Percentiles rank a stretch among this genome's conserved stretches.
Evolutionary conservation across 2,329 filamentous ascomycete genomes (phyloP).

Genomic region (Fusarium burgessii): DNA sequence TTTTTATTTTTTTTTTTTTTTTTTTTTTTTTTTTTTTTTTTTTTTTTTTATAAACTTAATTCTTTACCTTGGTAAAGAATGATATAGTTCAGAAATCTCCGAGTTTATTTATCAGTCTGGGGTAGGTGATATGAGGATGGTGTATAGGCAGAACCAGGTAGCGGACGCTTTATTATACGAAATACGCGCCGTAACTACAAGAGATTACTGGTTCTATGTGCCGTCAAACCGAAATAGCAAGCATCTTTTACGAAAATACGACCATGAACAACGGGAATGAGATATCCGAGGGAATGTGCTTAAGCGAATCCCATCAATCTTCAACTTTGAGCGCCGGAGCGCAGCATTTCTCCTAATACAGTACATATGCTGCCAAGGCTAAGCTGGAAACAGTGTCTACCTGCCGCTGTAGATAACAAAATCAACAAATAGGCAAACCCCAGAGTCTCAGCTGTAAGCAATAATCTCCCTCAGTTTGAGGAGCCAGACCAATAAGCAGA

Average conservation of each 20-base stretch:
- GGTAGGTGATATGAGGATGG: not conserved
- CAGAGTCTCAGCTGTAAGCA: not conserved
- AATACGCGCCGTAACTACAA: not conserved
- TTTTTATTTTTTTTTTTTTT: constrained; percentile 3
- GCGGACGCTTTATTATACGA: too few relatives aligned
- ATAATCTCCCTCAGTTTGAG: not conserved
- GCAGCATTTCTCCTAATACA: not conserved
- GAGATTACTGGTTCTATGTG: not conserved
- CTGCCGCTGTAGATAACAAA: constrained; percentile 4
- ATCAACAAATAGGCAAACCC: not conserved
- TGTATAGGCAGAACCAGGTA: not conserved
- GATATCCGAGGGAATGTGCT: not conserved
- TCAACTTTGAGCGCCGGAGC: not conserved
- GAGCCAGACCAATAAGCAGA: not conserved
- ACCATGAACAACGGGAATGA: not conserved
- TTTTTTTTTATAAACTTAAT: too few relatives aligned
- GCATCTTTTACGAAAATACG: not conserved
- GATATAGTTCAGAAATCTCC: too few relatives aligned
- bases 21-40: not conserved
- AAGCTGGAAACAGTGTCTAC: constrained; percentile 19
- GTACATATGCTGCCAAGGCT: not conserved
- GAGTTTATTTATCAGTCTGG: not conserved
- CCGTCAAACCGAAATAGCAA: too few relatives aligned
- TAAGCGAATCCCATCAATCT: not conserved
- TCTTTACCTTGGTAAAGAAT: too few relatives aligned